Percentiles rank a stretch among this genome's conserved stretches.
phyloP scores from a whole-genome alignment of 1,139 yeast genomes.

The Suhomyces bolitotheri region DNA sequence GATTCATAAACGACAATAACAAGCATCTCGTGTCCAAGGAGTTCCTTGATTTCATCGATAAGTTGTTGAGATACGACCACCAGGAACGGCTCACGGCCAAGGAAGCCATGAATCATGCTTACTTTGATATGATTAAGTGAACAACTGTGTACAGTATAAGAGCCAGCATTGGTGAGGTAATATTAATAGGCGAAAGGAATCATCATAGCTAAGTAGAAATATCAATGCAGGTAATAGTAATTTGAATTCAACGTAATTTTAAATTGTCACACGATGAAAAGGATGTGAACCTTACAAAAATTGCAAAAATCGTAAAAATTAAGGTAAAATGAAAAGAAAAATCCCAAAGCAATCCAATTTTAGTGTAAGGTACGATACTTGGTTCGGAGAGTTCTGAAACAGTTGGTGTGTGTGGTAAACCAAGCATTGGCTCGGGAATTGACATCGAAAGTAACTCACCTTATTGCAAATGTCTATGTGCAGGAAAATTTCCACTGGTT shows the following conservation, averaged over 20 bases:
- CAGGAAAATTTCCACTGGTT: slow-evolving; percentile 9
- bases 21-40: slow-evolving; percentile 66
- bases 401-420: too few relatives aligned
- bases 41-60: slow-evolving; percentile 80
- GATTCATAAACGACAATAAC: slow-evolving; percentile 76
- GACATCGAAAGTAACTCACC: too few relatives aligned
- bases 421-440: too few relatives aligned
- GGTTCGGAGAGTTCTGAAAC: too few relatives aligned
- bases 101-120: slow-evolving; percentile 91
- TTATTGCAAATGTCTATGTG: slow-evolving; percentile 1
- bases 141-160: slow-evolving; percentile 7
- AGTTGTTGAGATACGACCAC: slow-evolving; percentile 85
- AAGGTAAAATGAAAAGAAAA: too few relatives aligned
- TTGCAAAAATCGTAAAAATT: too few relatives aligned
- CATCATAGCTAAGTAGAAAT: not conserved
- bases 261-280: too few relatives aligned
- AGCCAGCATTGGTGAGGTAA: slow-evolving; percentile 4
- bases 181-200: slow-evolving; percentile 6
- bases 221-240: too few relatives aligned
- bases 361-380: too few relatives aligned
- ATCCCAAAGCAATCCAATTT: too few relatives aligned
- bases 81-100: slow-evolving; percentile 91
- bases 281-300: too few relatives aligned
- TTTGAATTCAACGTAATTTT: too few relatives aligned
- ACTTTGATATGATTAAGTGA: slow-evolving; percentile 44